These are phyloP conservation scores for Proliferodiscus dingleyae DNA, from an alignment of 2,329 filamentous ascomycete species.

Conservation along the genomic window DNA sequence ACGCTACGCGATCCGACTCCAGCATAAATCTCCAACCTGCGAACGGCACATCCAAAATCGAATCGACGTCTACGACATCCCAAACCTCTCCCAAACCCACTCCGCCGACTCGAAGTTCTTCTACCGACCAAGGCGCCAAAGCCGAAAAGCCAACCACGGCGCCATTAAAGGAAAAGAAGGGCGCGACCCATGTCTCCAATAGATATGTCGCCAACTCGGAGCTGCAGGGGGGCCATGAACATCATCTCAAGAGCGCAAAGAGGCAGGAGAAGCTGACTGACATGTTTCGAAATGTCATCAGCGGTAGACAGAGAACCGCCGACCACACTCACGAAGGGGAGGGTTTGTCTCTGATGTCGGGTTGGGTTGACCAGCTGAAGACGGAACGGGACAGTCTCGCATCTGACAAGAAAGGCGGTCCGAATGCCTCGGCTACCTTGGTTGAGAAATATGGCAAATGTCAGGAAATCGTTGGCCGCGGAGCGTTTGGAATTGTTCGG, in stretches of 20 bases:
- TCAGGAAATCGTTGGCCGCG: slow-evolving; percentile 91
- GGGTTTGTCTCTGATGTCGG: slow-evolving; percentile 87
- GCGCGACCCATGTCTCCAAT: slow-evolving; percentile 10
- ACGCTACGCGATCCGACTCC: slow-evolving; percentile 33
- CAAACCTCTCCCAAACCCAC: slow-evolving; percentile 32
- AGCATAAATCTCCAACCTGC: slow-evolving; percentile 19
- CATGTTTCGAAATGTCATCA: slow-evolving; percentile 80
- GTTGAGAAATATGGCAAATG: slow-evolving; percentile 98
- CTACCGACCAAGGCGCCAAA: slow-evolving; percentile 37
- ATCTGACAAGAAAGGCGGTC: slow-evolving; percentile 70
- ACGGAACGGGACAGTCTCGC: slow-evolving; percentile 76
- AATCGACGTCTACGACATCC: slow-evolving; percentile 18
- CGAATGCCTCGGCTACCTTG: slow-evolving; percentile 70
- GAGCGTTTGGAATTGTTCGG: slow-evolving; percentile 93
- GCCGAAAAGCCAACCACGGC: slow-evolving; percentile 26
- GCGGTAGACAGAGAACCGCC: slow-evolving; percentile 74
- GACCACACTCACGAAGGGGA: slow-evolving; percentile 55
- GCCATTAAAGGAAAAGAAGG: slow-evolving; percentile 28
- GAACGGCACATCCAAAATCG: slow-evolving; percentile 28
- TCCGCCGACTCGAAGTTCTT: slow-evolving; percentile 41
- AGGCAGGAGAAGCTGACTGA: slow-evolving; percentile 92
- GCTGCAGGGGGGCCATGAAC: slow-evolving; percentile 69
- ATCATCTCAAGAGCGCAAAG: slow-evolving; percentile 82
- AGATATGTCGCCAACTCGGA: slow-evolving; percentile 49
- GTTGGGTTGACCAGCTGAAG: slow-evolving; percentile 91